Evolutionary conservation across 179 eudicot genomes (phyloP).

Genomic region (Pouteria campechiana): DNA sequence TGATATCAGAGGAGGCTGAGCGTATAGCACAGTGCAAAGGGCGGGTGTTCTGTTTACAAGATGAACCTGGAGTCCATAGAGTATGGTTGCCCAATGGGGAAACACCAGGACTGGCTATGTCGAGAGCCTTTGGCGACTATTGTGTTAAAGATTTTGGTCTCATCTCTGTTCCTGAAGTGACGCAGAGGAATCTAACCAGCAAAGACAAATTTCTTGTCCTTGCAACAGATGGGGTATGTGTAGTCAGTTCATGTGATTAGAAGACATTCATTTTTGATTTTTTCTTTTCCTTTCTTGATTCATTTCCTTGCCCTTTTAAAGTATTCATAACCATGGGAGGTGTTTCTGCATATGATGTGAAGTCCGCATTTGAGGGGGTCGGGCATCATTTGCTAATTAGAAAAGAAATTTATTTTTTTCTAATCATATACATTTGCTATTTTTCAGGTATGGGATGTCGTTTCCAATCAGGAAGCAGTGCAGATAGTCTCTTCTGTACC

Average conservation of each 20-base stretch:
- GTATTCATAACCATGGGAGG: too few relatives aligned
- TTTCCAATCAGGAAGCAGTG: constrained; percentile 85
- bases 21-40: constrained; percentile 73
- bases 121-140: constrained; percentile 90
- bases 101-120: constrained; percentile 86
- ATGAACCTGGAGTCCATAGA: constrained; percentile 92
- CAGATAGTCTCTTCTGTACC: constrained; percentile 44
- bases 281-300: too few relatives aligned
- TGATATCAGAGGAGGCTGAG: constrained; percentile 69
- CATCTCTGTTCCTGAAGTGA: constrained; percentile 84
- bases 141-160: constrained; percentile 85
- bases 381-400: too few relatives aligned
- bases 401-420: too few relatives aligned
- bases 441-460: constrained; percentile 85
- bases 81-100: constrained; percentile 78
- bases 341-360: too few relatives aligned
- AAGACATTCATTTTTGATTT: too few relatives aligned
- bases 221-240: constrained; percentile 90
- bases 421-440: neutral
- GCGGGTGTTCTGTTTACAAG: constrained; percentile 59
- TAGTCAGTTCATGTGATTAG: neutral
- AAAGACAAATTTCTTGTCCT: constrained; percentile 77
- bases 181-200: constrained; percentile 49
- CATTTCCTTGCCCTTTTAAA: too few relatives aligned
- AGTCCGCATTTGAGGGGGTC: too few relatives aligned